Evolutionary conservation across 305 asterid species (phyloP).

Genomic region (Fraxinus sp.): DNA sequence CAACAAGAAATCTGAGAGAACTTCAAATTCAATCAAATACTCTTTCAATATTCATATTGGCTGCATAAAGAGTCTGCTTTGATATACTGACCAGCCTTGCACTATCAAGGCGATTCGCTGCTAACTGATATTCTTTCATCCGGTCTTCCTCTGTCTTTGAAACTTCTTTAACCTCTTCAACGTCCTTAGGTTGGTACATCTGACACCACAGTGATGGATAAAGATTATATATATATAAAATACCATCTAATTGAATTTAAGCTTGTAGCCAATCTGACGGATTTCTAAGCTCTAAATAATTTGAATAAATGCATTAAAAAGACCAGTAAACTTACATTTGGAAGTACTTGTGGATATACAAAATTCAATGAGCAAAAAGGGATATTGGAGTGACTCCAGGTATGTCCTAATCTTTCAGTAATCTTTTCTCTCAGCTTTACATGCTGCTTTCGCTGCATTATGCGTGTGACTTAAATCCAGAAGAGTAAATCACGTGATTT

Average conservation of each 20-base stretch:
- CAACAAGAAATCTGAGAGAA: slow-evolving; percentile 9
- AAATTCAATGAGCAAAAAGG: neutral
- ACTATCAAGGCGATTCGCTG: slow-evolving; percentile 76
- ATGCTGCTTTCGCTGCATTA: neutral
- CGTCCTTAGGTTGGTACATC: slow-evolving; percentile 85
- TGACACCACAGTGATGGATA: slow-evolving; percentile 28
- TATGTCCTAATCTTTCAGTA: neutral
- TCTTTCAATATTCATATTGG: slow-evolving; percentile 8
- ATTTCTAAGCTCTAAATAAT: neutral
- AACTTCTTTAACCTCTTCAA: slow-evolving; percentile 72
- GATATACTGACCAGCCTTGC: slow-evolving; percentile 60
- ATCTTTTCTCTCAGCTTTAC: neutral
- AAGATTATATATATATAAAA: slow-evolving; percentile 20
- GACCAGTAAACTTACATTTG: slow-evolving; percentile 4
- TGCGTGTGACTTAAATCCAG: neutral
- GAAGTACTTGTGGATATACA: neutral
- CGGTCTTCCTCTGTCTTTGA: slow-evolving; percentile 54
- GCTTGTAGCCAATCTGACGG: neutral
- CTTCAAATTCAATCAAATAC: slow-evolving; percentile 1
- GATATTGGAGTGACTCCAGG: neutral
- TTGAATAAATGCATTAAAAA: neutral
- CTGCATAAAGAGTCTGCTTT: slow-evolving; percentile 22
- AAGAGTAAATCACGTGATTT: neutral
- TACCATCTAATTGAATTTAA: slow-evolving; percentile 17
- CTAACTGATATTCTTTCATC: slow-evolving; percentile 70